Base-by-base conservation (phyloP, 2,329 filamentous ascomycete genomes). In the Xylaria sp. region DNA sequence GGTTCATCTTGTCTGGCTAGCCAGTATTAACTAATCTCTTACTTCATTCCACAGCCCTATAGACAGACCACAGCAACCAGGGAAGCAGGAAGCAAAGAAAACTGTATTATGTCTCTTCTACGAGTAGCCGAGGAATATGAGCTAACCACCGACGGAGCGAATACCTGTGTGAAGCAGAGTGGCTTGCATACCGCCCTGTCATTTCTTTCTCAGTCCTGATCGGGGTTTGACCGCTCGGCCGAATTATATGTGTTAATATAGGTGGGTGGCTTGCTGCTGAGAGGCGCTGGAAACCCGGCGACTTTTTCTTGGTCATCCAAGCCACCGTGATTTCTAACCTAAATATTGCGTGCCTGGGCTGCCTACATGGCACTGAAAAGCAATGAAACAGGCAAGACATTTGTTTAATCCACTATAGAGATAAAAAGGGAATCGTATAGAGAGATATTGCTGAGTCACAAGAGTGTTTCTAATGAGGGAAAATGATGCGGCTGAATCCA, bases 151-250 rank as follows among this genome's bases (percentile, higher is more conserved):
- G 31, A 63, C 39, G 5, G 13, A 57, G 20, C 57, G 41, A 57
- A 28, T 56, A 44, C 39, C 39, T 61, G 28, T 37, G 39, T 31
- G 20, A 66, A 50, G 51, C 39, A 62, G 20, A 55, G 71, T 72
- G 69, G 69, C 71, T 67, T 72, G 69, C 69, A 73, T 72, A 56
- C 44, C 34, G 55, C 25, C 63, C 52, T 63, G 52, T 54, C 60
- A 60, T 57, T 41, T 54, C 39, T 50, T 10, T 25, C 44, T 62
- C 54, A 46, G 44, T 46, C n/a, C 54, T 62, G 55, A 46, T 66
- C 34, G 46, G 41, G 56, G 25, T 51, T 34, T 65, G 63, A 60
- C 61, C 62, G 57, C 63, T 34, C 59, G 59, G 54, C 59, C 55
- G 55, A 41, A 44, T 41, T 23, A 63, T 41, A 66, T 54, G 39